Evolutionary conservation across 805 yeast species (phyloP).

Genomic region (Wickerhamomyces bisporus): DNA sequence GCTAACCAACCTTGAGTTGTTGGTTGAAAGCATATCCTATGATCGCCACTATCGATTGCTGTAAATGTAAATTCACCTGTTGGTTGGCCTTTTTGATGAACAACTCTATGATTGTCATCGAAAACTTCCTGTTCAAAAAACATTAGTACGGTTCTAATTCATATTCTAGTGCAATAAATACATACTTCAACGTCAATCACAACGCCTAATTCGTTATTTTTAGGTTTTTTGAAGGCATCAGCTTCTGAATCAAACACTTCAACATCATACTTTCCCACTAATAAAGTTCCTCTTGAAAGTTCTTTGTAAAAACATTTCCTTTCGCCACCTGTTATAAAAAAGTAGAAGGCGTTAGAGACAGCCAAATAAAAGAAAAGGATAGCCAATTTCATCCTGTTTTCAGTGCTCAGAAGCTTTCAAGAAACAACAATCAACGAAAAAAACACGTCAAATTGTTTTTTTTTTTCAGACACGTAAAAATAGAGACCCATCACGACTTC

Average conservation of each 20-base stretch:
- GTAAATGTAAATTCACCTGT: constrained; percentile 69
- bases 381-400: neutral
- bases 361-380: constrained; percentile 16
- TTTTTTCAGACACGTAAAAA: neutral
- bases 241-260: constrained; percentile 37
- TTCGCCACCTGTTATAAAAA: constrained; percentile 46
- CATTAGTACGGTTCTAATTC: too few relatives aligned
- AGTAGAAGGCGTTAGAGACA: constrained; percentile 38
- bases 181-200: constrained; percentile 38
- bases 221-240: constrained; percentile 29
- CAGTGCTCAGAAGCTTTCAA: too few relatives aligned
- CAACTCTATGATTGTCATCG: constrained; percentile 73
- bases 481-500: too few relatives aligned
- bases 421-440: neutral
- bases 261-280: constrained; percentile 45
- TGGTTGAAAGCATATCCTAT: constrained; percentile 63
- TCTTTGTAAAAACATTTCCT: constrained; percentile 55
- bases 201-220: constrained; percentile 32
- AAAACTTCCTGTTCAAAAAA: constrained; percentile 55
- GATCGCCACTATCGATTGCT: constrained; percentile 73
- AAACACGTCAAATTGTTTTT: neutral
- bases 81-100: constrained; percentile 60
- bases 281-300: constrained; percentile 41
- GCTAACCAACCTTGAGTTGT: constrained; percentile 57
- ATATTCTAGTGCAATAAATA: too few relatives aligned